Percentiles rank a stretch among this genome's conserved stretches.
Evolutionary conservation across 2,329 filamentous ascomycete genomes (phyloP).

Genomic region (Leptodontidium sp.): DNA sequence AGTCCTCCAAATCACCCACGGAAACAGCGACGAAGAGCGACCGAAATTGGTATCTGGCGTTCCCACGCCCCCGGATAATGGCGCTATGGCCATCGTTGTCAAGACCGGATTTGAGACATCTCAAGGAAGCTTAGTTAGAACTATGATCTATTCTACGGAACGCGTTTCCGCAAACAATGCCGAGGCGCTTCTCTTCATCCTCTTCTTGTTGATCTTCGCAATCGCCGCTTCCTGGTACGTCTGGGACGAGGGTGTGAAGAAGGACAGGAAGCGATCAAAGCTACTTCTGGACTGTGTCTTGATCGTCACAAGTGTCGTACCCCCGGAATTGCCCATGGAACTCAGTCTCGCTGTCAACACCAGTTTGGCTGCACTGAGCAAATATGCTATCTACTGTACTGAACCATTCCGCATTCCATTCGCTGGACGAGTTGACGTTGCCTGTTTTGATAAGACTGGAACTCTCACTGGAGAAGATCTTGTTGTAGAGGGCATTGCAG

Average conservation of each 20-base stretch:
- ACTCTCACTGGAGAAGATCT: slow-evolving; percentile 96
- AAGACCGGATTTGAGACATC: slow-evolving; percentile 99
- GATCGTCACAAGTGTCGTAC: slow-evolving; percentile 97
- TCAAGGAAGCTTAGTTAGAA: slow-evolving; percentile 95
- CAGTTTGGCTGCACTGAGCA: slow-evolving; percentile 90
- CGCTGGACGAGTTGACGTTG: slow-evolving; percentile 92
- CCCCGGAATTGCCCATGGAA: slow-evolving; percentile 98
- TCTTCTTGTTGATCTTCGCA: slow-evolving; percentile 95
- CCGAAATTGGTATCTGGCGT: slow-evolving; percentile 79
- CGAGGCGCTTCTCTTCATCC: slow-evolving; percentile 95
- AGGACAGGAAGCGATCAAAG: slow-evolving; percentile 97
- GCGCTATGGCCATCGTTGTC: slow-evolving; percentile 90
- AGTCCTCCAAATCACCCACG: slow-evolving; percentile 93
- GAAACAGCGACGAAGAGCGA: slow-evolving; percentile 77
- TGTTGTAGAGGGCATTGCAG: slow-evolving; percentile 96
- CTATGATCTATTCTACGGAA: slow-evolving; percentile 99
- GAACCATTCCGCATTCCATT: slow-evolving; percentile 98
- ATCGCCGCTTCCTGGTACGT: slow-evolving; percentile 99
- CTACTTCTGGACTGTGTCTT: slow-evolving; percentile 95
- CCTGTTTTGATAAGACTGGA: slow-evolving; percentile 98
- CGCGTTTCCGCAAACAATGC: slow-evolving; percentile 98
- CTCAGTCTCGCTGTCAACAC: slow-evolving; percentile 97
- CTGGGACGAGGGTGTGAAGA: slow-evolving; percentile 94
- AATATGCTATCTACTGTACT: slow-evolving; percentile 97
- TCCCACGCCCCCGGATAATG: slow-evolving; percentile 86